phyloP scores from a whole-genome alignment of 495 filamentous ascomycete species.

The Podospora fimiseda region DNA sequence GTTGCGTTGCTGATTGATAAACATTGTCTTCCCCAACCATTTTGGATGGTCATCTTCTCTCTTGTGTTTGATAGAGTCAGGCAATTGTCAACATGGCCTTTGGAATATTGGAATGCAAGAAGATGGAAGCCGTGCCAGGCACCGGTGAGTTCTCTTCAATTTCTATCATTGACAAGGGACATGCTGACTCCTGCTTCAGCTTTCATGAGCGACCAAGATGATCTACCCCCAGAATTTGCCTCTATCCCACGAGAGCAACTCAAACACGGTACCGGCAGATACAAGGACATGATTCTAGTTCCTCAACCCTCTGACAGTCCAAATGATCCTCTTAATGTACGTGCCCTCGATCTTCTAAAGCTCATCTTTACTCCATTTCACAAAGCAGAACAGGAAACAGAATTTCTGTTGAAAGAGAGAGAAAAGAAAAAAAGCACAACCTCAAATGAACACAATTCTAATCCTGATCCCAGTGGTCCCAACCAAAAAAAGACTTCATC shows the following conservation, averaged over 20 bases:
- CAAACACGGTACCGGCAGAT: conserved; percentile 45
- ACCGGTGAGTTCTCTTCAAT: conserved; percentile 32
- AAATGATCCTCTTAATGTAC: conserved; percentile 49
- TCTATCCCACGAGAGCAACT: conserved; percentile 35
- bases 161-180: not conserved
- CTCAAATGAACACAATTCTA: conserved; percentile 2
- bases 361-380: not conserved
- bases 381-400: too few species aligned
- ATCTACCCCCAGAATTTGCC: conserved; percentile 39
- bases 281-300: conserved; percentile 43
- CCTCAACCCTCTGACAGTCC: conserved; percentile 50
- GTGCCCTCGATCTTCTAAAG: conserved; percentile 1
- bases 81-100: conserved; percentile 28
- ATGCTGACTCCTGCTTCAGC: conserved; percentile 22
- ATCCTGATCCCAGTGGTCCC: not conserved
- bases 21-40: not conserved
- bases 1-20: too few species aligned
- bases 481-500: conserved; percentile 35
- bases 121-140: conserved; percentile 42
- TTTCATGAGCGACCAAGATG: conserved; percentile 39
- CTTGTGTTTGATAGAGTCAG: not conserved
- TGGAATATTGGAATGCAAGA: conserved; percentile 37
- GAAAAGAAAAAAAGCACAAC: too few species aligned
- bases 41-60: not conserved
- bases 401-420: too few species aligned